Base-by-base conservation (phyloP, 768 basidiomycete genomes). In the Termitomyces sp. region DNA sequence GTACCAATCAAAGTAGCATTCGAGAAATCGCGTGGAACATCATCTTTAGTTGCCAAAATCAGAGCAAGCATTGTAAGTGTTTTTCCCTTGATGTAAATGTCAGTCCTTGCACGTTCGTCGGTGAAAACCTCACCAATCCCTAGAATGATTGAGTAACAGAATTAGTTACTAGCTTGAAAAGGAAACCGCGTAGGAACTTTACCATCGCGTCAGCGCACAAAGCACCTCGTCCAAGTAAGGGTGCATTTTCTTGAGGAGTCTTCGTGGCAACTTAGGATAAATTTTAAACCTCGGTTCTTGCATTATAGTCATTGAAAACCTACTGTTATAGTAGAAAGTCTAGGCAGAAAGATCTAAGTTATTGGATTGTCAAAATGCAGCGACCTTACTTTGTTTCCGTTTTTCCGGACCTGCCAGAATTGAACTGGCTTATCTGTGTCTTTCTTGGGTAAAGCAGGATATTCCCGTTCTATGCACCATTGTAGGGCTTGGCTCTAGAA, bases 171-270 rank as follows among this genome's bases (percentile, higher is more conserved):
- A 8, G 47, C 24, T 47, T 19, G 2, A 30, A 14, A 26, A 26
- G 24, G 53, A 22, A 22, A 38, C 17, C 2, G 49, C 43, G 30
- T 28, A 43, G 2, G n/a, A 21, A 17, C 47, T 46, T 26, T 51
- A 77, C 93, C 94, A 97, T 97, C 40, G 90, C 88, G 70, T 96
- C 94, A 0, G 88, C 93, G 54, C 89, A 84, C 48, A 96, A 73
- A 2, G 90, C 93, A n/a, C 94, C 94, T 62, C 85, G 75, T 10
- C 92, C 92, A 21, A 95, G 79, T 0, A 61, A 60, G 2, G 93
- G 93, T 1, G 75, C 64, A 0, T 71, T 70, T 51, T 79, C 74
- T 65, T 90, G 90, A 19, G 88, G 90, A 12, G 83, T 87, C 60
- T 87, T 87, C 0, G 94, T 94, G 0, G 88, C 92, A 54, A 95